Evolutionary conservation across 2,329 filamentous ascomycete species (phyloP).

Genomic region (Ceratocystis ficicola): DNA sequence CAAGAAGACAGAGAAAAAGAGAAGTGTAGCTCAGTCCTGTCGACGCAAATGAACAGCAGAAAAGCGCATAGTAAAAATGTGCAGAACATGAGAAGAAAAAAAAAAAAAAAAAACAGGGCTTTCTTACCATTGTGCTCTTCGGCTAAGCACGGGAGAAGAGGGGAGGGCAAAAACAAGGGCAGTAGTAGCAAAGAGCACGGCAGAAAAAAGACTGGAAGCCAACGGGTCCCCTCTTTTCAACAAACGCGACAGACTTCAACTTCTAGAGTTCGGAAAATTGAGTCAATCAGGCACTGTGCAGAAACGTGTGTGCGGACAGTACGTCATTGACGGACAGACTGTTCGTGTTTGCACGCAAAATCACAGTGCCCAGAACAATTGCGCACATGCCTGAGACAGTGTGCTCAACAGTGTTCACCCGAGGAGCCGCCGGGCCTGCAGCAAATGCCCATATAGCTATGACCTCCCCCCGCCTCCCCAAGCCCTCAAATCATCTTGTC

Average conservation of each 20-base stretch:
- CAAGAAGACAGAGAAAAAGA: not conserved
- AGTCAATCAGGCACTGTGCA: not conserved
- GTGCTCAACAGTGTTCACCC: slow-evolving; percentile 2
- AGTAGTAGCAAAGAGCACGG: not conserved
- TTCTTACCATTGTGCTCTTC: not conserved
- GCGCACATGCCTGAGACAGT: not conserved
- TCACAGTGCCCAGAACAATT: not conserved
- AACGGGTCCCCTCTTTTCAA: not conserved
- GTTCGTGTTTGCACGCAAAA: not conserved
- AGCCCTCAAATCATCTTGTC: slow-evolving; percentile 42
- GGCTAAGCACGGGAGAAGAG: not conserved
- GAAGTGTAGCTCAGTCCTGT: not conserved
- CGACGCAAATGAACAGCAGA: not conserved
- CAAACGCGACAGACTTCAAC: not conserved
- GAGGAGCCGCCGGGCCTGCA: slow-evolving; percentile 5
- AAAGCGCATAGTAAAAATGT: not conserved
- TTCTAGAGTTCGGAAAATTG: not conserved
- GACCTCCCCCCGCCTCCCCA: slow-evolving; percentile 19
- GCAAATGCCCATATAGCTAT: slow-evolving; percentile 17
- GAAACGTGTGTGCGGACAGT: not conserved
- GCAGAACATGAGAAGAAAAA: not conserved
- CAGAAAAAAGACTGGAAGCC: not conserved
- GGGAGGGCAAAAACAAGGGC: not conserved
- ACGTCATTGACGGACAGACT: not conserved
- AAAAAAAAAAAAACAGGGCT: not conserved